These are phyloP conservation scores for Rubia yunnanensis DNA, from an alignment of 257 asterid genomes.

Conservation along the genomic window DNA sequence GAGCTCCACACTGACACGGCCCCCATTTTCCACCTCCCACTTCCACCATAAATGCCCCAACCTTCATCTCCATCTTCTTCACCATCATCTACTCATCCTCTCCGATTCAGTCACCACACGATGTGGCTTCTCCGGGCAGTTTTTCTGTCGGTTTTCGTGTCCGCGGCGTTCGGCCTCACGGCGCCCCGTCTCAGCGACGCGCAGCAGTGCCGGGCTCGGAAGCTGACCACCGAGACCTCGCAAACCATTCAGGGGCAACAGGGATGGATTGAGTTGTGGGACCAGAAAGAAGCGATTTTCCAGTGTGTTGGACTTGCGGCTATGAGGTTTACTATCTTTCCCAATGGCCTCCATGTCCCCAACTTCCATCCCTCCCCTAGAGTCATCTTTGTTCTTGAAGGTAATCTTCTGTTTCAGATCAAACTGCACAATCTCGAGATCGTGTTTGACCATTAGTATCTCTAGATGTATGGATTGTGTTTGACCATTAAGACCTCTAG, in stretches of 20 bases:
- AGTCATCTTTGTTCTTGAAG: constrained; percentile 46
- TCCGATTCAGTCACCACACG: too few species aligned
- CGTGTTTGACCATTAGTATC: too few species aligned
- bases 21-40: constrained; percentile 11
- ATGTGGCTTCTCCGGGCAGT: constrained; percentile 22
- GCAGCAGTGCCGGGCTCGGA: constrained; percentile 59
- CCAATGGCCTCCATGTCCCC: constrained; percentile 52
- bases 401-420: constrained; percentile 10
- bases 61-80: too few species aligned
- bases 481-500: too few species aligned
- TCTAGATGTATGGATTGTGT: too few species aligned
- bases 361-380: constrained; percentile 63
- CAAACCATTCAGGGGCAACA: constrained; percentile 43
- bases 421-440: too few species aligned
- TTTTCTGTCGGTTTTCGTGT: constrained; percentile 20
- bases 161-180: constrained; percentile 18
- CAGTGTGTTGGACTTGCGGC: constrained; percentile 66
- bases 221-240: constrained; percentile 36
- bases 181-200: constrained; percentile 22
- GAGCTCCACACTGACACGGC: background rate
- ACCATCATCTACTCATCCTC: too few species aligned
- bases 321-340: constrained; percentile 30
- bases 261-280: constrained; percentile 54
- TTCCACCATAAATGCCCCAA: background rate
- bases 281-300: constrained; percentile 40